Percentiles rank a stretch among this genome's conserved stretches.
Evolutionary conservation across 139 green algal genomes (phyloP).

Genomic region (Nannochloris sp.): DNA sequence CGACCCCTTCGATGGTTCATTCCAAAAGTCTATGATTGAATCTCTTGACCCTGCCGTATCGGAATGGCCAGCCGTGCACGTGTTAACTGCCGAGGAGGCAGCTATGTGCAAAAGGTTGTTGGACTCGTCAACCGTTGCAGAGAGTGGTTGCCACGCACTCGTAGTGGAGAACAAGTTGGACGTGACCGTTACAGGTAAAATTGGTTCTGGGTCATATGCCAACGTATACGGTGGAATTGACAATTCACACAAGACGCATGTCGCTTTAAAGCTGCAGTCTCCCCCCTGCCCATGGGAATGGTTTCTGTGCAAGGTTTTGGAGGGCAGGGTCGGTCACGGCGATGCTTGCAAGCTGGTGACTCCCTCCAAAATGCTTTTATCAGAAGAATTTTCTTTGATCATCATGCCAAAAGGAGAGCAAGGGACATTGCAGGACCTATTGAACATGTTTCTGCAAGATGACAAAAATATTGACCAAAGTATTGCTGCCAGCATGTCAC

Average conservation of each 20-base stretch:
- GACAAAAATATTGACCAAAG: constrained; percentile 8
- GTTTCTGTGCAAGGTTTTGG: constrained; percentile 36
- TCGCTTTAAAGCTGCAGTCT: constrained; percentile 30
- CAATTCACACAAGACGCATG: not conserved
- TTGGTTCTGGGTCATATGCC: constrained; percentile 32
- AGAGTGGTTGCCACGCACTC: constrained; percentile 5
- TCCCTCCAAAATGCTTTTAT: constrained; percentile 19
- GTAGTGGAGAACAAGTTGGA: constrained; percentile 2
- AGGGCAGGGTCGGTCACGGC: constrained; percentile 2
- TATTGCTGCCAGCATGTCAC: constrained; percentile 4
- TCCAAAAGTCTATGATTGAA: constrained; percentile 23
- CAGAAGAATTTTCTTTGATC: constrained; percentile 15
- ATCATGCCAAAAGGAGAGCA: constrained; percentile 21
- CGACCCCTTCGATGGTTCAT: constrained; percentile 22
- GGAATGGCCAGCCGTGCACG: constrained; percentile 18
- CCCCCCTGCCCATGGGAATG: constrained; percentile 40
- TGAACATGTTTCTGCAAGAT: constrained; percentile 27
- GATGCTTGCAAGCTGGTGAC: constrained; percentile 10
- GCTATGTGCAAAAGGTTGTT: not conserved
- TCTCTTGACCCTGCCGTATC: not conserved
- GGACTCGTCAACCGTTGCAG: not conserved
- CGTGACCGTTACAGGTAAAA: not conserved
- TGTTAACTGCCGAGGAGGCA: constrained; percentile 12
- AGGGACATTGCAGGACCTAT: constrained; percentile 36
- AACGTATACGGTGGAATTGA: constrained; percentile 17